Percentiles rank a stretch among this genome's conserved stretches.
phyloP scores from a whole-genome alignment of 768 basidiomycete genomes.

The Phylloporus sp. region DNA sequence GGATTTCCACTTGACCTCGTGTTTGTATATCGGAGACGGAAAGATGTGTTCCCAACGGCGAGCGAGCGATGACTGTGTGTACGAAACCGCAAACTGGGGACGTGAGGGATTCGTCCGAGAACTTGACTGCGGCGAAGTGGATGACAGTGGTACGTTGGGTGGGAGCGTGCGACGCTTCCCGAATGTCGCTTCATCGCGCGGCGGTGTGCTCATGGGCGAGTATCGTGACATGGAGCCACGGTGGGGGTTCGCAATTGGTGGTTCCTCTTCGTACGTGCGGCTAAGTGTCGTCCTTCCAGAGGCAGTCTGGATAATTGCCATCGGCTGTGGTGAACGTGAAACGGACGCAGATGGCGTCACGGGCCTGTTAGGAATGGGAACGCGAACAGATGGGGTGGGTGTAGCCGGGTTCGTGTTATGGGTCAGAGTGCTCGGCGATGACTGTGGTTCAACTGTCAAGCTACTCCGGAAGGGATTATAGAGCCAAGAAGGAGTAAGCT shows the following conservation, averaged over 20 bases:
- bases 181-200: slow-evolving; percentile 58
- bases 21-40: slow-evolving; percentile 66
- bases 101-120: slow-evolving; percentile 63
- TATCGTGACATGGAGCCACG: slow-evolving; percentile 49
- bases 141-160: slow-evolving; percentile 41
- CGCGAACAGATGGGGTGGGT: slow-evolving; percentile 26
- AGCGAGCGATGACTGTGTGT: slow-evolving; percentile 70
- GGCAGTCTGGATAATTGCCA: slow-evolving; percentile 37
- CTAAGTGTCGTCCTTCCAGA: slow-evolving; percentile 45
- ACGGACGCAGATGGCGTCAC: slow-evolving; percentile 29
- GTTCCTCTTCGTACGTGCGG: slow-evolving; percentile 60
- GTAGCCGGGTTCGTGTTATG: slow-evolving; percentile 31
- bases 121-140: slow-evolving; percentile 41
- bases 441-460: slow-evolving; percentile 47
- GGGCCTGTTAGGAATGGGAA: slow-evolving; percentile 30
- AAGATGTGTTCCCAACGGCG: slow-evolving; percentile 88
- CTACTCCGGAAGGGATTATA: slow-evolving; percentile 71
- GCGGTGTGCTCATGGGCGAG: slow-evolving; percentile 67
- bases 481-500: slow-evolving; percentile 72
- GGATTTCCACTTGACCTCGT: slow-evolving; percentile 90
- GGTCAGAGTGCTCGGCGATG: slow-evolving; percentile 47
- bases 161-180: slow-evolving; percentile 48
- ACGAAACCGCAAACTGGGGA: slow-evolving; percentile 52
- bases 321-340: slow-evolving; percentile 39
- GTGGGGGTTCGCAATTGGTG: slow-evolving; percentile 35